Base-by-base conservation (phyloP, 257 asterid genomes). In the Paulownia fortunei region DNA sequence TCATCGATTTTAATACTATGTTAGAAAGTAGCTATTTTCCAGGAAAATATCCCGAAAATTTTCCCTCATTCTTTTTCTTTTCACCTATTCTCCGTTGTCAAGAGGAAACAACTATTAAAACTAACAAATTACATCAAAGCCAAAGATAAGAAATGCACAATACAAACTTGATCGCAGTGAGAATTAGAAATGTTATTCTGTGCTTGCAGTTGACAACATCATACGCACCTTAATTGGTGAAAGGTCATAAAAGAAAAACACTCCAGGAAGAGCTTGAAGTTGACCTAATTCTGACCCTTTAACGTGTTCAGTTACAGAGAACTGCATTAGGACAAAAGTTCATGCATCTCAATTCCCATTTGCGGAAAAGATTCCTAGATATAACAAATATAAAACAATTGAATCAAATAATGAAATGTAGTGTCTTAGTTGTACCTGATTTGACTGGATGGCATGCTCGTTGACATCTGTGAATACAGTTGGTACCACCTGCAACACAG, bases 261-360 rank as follows among this genome's bases (percentile, higher is more conserved):
- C 98, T 67, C 99, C 99, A 23, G 97, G 99, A 82, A 93, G 86
- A 46, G 96, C 55, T 82, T 86, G 97, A 72, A 87, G 91, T 58
- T 62, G 87, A 37, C 96, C 97, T 42, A 88, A 71, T 1, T 85
- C 98, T 32, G 90, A 79, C 69, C 99, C 99, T 86, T 82, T 84
- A 47, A 85, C 91, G 81, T 95, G 97, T 82, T 95, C 99, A 8
- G 99, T 95, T 24, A 95, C 98, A 69, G 99, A 95, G 87, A 95
- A 95, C 99, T 96, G 92, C 86, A 85, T 69, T 11, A 73, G 15
- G 58, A 60, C 66, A 78, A 81, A 62, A 77, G 47, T 80, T 80
- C 61, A 47, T 76, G 76, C 54, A 69, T 82, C 79, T 66, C 72
- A 47, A 34, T 69, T 71, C 62, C 66, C 56, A 51, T 76, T 78